A percentile compares a stretch with the other conserved stretches of the same genome.
Conservation (phyloP, 2,329 filamentous ascomycete genomes). For the Fusarium vanettenii region DNA sequence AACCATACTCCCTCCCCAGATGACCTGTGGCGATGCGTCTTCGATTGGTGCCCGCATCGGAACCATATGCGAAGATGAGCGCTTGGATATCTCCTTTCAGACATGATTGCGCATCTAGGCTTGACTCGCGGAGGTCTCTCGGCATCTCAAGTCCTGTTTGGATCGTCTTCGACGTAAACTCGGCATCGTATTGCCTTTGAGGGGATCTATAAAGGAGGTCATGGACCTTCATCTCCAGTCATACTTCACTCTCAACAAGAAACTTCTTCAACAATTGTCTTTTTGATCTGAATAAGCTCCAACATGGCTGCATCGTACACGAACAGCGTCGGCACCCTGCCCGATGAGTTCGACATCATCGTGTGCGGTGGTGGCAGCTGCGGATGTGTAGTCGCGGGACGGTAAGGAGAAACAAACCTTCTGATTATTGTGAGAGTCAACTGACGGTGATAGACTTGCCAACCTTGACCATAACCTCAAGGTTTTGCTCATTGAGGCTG, state of each 20-base stretch:
- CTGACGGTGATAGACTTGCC: slow-evolving; percentile 64
- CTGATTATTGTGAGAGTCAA: background rate
- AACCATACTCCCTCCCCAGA: slow-evolving; percentile 32
- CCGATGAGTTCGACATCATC: slow-evolving; percentile 85
- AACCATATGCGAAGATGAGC: slow-evolving; percentile 24
- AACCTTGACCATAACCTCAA: slow-evolving; percentile 80
- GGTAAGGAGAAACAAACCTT: background rate
- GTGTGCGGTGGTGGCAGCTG: slow-evolving; percentile 80
- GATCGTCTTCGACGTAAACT: background rate
- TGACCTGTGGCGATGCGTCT: slow-evolving; percentile 23
- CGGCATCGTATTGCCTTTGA: background rate
- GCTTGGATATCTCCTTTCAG: slow-evolving; percentile 27
- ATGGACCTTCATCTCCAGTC: background rate
- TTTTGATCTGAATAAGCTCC: slow-evolving; percentile 2
- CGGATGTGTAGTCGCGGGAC: slow-evolving; percentile 67
- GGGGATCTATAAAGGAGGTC: slow-evolving; percentile 24
- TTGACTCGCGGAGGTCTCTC: slow-evolving; percentile 32
- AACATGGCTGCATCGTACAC: slow-evolving; percentile 37
- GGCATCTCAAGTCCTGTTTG: slow-evolving; percentile 27
- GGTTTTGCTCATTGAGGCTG: slow-evolving; percentile 77
- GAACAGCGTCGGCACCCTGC: slow-evolving; percentile 54
- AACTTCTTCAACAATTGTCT: background rate
- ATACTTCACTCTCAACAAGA: background rate
- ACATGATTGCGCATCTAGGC: slow-evolving; percentile 18
- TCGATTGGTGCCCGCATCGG: slow-evolving; percentile 44